Percentiles rank a stretch among this genome's conserved stretches.
These are phyloP conservation scores for Hysterangium stoloniferum DNA, from an alignment of 768 basidiomycete genomes.

Conservation along the genomic window DNA sequence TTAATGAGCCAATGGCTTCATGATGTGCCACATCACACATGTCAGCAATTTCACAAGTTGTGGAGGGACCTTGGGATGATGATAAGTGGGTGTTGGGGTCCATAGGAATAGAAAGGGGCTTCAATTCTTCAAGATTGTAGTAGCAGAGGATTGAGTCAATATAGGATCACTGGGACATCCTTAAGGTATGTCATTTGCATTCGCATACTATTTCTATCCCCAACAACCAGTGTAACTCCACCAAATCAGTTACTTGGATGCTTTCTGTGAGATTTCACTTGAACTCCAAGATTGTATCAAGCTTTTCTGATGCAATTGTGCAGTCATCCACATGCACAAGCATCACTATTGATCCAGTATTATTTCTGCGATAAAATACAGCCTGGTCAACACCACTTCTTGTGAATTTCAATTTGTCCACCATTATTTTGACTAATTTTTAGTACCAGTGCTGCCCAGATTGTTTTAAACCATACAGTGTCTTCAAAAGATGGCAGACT, in stretches of 20 bases:
- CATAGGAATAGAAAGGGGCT: neutral
- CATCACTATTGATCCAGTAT: no score
- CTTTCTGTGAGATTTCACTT: neutral
- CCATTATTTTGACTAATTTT: no score
- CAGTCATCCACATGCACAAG: slow-evolving; percentile 6
- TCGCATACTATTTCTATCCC: neutral
- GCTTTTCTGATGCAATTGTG: neutral
- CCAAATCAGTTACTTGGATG: neutral
- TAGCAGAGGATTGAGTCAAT: neutral
- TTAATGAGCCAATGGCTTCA: slow-evolving; percentile 14
- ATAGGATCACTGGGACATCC: neutral
- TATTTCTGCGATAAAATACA: no score
- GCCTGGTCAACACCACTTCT: no score
- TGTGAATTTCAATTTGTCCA: no score
- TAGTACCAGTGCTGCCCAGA: no score
- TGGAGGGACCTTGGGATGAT: neutral
- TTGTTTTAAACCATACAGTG: no score
- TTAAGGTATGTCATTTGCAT: neutral
- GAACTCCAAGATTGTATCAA: slow-evolving; percentile 2
- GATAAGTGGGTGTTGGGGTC: neutral
- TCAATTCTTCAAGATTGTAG: neutral
- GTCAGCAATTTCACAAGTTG: neutral
- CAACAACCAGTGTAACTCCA: neutral
- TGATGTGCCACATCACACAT: neutral
- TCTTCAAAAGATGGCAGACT: no score